phyloP scores from a whole-genome alignment of 2,329 filamentous ascomycete genomes.

The Aspergillus arachidicola region DNA sequence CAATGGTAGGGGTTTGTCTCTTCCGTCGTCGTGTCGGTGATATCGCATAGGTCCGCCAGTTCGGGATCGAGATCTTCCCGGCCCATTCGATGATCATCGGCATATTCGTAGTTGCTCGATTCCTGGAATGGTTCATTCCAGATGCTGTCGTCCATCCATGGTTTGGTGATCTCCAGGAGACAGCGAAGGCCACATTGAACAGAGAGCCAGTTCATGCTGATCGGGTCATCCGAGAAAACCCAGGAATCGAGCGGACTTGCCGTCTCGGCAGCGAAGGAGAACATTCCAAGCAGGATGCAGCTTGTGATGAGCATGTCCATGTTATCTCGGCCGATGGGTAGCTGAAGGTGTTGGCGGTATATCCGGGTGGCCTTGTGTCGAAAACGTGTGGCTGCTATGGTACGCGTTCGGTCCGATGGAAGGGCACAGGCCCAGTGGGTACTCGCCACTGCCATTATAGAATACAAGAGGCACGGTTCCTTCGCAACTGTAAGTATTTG shows the following conservation, averaged over 20 bases:
- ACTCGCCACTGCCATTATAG: slow-evolving; percentile 5
- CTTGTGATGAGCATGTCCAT: slow-evolving; percentile 3
- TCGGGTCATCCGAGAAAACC: neutral
- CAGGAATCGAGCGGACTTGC: neutral
- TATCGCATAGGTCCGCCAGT: slow-evolving; percentile 1
- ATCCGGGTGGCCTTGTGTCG: neutral
- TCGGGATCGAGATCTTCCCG: neutral
- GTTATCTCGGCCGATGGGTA: neutral
- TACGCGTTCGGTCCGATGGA: neutral
- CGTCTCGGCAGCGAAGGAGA: neutral
- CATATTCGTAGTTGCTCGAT: neutral
- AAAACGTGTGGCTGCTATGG: neutral
- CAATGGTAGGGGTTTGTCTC: slow-evolving; percentile 4
- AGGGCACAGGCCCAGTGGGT: neutral
- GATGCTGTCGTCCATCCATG: slow-evolving; percentile 1
- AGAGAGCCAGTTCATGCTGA: neutral
- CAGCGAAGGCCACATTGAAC: neutral
- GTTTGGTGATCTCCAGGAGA: neutral
- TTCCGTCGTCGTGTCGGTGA: neutral
- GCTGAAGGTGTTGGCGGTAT: neutral
- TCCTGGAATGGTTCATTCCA: neutral
- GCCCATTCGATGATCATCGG: slow-evolving; percentile 3
- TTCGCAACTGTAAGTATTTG: neutral
- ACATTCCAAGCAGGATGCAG: slow-evolving; percentile 1
- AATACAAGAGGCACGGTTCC: slow-evolving; percentile 1